Percentiles rank a stretch among this genome's conserved stretches.
Conservation (phyloP, 208 protist genomes). For the Sergeia podlipaevii region DNA sequence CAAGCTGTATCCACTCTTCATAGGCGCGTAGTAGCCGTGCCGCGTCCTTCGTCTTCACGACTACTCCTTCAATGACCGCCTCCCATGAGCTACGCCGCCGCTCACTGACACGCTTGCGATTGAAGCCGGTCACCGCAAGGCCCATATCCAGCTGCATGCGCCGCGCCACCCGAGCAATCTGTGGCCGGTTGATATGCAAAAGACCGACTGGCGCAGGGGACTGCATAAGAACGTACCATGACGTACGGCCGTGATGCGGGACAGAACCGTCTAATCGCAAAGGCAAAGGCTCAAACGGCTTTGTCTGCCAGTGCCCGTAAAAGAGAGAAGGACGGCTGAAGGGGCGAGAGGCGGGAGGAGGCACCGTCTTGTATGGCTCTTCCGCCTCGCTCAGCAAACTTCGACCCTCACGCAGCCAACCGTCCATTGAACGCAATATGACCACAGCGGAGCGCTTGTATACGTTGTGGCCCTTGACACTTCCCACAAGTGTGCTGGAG, state of each 20-base stretch:
- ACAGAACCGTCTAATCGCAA: constrained; percentile 51
- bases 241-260: constrained; percentile 67
- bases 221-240: constrained; percentile 82
- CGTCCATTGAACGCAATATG: constrained; percentile 74
- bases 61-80: constrained; percentile 73
- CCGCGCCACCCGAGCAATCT: constrained; percentile 78
- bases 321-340: constrained; percentile 68
- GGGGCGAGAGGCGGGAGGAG: constrained; percentile 77
- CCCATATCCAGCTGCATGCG: constrained; percentile 79
- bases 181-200: constrained; percentile 63
- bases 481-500: constrained; percentile 64
- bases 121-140: constrained; percentile 72
- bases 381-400: constrained; percentile 57
- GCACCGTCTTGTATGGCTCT: constrained; percentile 71
- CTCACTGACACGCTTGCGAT: constrained; percentile 55
- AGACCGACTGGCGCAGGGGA: constrained; percentile 44
- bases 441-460: constrained; percentile 88
- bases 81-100: constrained; percentile 75
- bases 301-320: constrained; percentile 85
- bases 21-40: constrained; percentile 60
- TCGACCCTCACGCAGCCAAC: constrained; percentile 82
- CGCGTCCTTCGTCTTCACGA: constrained; percentile 58
- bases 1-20: constrained; percentile 78
- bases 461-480: constrained; percentile 79
- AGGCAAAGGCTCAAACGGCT: constrained; percentile 74